Evolutionary conservation across 75 land plant species (phyloP), one percentile per base, ranked within the genome.

Genomic region (Picea sitchensis): DNA sequence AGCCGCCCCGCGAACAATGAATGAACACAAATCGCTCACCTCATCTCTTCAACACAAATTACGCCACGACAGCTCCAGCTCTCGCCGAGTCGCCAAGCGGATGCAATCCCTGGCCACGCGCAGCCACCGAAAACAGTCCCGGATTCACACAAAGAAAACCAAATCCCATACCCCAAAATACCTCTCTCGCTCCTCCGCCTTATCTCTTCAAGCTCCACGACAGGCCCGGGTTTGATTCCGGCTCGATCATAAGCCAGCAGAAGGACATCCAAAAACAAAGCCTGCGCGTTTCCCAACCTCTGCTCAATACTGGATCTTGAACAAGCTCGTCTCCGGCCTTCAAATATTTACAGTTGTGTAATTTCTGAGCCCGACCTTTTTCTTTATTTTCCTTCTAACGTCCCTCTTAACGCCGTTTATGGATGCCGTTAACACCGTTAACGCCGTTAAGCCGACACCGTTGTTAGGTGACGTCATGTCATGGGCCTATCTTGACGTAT

Each of bases 361-460:
- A n/a, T 4, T 1, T 2, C 14, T 1, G 8, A 36, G 3, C 74
- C 26, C 67, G 67, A 11, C 51, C 21, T 20, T 38, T 71, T 38
- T n/a, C 56, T 71, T 44, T 71, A 38, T 71, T 20, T 71, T 71
- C 20, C 23, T 2, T 21, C 3, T n/a, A 44, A 71, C 74, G 74
- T n/a, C 74, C 44, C 56, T 51, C 56, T 71, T n/a, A 71, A 71
- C 74, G 74, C 51, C 51, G 74, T 38, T 47, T 11, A 17, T 2
- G 26, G 74, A 0, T 71, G 12, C n/a, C n/a, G n/a, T n/a, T n/a
- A n/a, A n/a, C n/a, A n/a, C 36, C 13, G n/a, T 38, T 44, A 44
- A 71, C 74, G 74, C 23, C 74, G 74, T 17, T 41, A 44, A 13
- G 51, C 73, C 8, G 38, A 69, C 73, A 20, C 51, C 73, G 67